Conservation (phyloP, 352 stramenopile genomes). For the Globisporangium viniferum region DNA sequence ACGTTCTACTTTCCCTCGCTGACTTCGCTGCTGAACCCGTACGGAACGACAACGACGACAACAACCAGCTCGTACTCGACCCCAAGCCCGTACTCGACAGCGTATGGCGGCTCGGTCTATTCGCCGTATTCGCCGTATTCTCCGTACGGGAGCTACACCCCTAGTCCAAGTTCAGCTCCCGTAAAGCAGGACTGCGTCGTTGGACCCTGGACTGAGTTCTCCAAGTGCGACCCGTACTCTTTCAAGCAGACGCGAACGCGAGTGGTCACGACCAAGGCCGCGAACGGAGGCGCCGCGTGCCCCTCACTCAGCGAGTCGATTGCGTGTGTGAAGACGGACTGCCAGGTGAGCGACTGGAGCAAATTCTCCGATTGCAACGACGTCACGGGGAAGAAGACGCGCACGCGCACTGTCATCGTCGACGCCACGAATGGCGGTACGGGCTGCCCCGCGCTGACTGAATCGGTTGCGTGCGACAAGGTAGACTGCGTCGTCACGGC, state of each 20-base stretch:
- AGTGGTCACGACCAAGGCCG: slow-evolving; percentile 21
- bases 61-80: background rate
- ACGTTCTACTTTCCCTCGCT: slow-evolving; percentile 4
- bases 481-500: slow-evolving; percentile 42
- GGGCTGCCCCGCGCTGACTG: slow-evolving; percentile 25
- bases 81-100: background rate
- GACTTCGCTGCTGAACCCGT: background rate
- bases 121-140: background rate
- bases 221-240: slow-evolving; percentile 25
- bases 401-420: slow-evolving; percentile 39
- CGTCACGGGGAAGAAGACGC: slow-evolving; percentile 33
- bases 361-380: slow-evolving; percentile 33
- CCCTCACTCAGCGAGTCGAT: slow-evolving; percentile 26
- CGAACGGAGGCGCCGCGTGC: slow-evolving; percentile 28
- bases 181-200: slow-evolving; percentile 31
- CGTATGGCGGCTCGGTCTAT: background rate
- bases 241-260: slow-evolving; percentile 36
- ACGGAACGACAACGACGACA: background rate
- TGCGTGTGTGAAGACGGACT: slow-evolving; percentile 24
- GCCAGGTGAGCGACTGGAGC: slow-evolving; percentile 32
- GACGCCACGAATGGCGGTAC: slow-evolving; percentile 31
- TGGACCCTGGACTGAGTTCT: slow-evolving; percentile 28
- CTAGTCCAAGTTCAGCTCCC: background rate
- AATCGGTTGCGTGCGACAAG: slow-evolving; percentile 31
- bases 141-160: background rate